Base-by-base conservation (phyloP, 805 yeast species). In the Starmera pachycereana region DNA sequence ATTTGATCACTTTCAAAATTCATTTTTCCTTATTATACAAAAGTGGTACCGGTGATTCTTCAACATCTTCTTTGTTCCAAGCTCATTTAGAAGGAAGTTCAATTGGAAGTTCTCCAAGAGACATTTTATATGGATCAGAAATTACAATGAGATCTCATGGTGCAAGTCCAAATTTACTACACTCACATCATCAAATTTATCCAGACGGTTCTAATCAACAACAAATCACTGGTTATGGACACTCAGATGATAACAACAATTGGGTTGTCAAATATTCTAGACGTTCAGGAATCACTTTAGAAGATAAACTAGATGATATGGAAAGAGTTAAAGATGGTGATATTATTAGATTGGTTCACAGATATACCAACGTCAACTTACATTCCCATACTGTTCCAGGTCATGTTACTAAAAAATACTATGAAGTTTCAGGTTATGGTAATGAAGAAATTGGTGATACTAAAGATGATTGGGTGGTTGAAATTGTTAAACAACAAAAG, bases 171-270 rank as follows among this genome's bases (percentile, higher is more conserved):
- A 81, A 81, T 48, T 62, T 86, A 47, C 64, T 92, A 45, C 98
- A 92, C 58, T 90, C 97, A 0, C 98, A 92, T 57, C 67, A 70
- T 13, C 95, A 84, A 57, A 60, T 71, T 11, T 92, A 80, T 57
- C 98, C 98, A 12, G 87, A 78, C 47, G 97, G 97, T 4, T 85
- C 96, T 2, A 72, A 74, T 46, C 97, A 92, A 63, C 97, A 89
- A 60, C 99, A 92, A 62, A 71, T 92, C 37, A 92, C 98, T 25
- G 85, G 92, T 7, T 92, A 92, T 59, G 85, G 89, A 14, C 87
- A 78, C 61, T 86, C 86, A 57, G 97, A 92, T 59, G 63, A 70
- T 39, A 90, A 92, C 62, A 92, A 90, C 58, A 76, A 82, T 40
- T 89, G 96, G 83, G 53, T 71, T 27, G 66, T 87, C 49, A 81